phyloP scores from a whole-genome alignment of 495 filamentous ascomycete species.

The Tuber indicum region DNA sequence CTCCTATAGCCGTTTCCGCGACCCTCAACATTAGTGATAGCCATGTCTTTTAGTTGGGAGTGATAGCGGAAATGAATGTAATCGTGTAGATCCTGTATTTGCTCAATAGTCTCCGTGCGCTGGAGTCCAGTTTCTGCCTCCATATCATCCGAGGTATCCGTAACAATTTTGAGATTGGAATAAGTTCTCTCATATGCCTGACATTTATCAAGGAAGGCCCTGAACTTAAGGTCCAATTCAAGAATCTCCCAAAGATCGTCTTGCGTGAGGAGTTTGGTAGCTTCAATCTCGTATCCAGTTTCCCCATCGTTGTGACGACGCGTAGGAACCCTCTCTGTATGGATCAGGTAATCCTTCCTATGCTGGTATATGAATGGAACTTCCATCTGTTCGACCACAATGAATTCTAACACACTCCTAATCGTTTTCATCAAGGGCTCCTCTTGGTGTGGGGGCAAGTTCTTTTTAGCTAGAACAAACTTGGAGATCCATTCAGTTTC shows the following conservation, averaged over 20 bases:
- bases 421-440: slow-evolving; percentile 81
- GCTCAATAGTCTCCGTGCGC: slow-evolving; percentile 73
- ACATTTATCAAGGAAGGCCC: slow-evolving; percentile 81
- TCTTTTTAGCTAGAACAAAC: slow-evolving; percentile 72
- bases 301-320: slow-evolving; percentile 53
- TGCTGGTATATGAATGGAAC: slow-evolving; percentile 98
- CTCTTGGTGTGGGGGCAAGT: slow-evolving; percentile 59
- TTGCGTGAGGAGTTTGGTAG: slow-evolving; percentile 85
- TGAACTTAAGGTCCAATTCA: slow-evolving; percentile 89
- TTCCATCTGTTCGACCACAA: slow-evolving; percentile 85
- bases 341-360: slow-evolving; percentile 94
- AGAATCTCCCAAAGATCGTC: slow-evolving; percentile 91
- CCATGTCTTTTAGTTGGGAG: slow-evolving; percentile 67
- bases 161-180: slow-evolving; percentile 56
- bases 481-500: slow-evolving; percentile 87
- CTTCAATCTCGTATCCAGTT: slow-evolving; percentile 64
- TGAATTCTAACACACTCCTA: slow-evolving; percentile 87
- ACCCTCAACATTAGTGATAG: slow-evolving; percentile 52
- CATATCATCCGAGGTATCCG: slow-evolving; percentile 23
- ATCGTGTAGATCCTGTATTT: slow-evolving; percentile 92
- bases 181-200: slow-evolving; percentile 71
- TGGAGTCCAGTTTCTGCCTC: slow-evolving; percentile 70
- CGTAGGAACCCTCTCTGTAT: slow-evolving; percentile 66
- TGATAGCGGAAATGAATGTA: slow-evolving; percentile 95
- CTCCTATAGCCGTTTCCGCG: slow-evolving; percentile 55